phyloP scores from a whole-genome alignment of 1,284 basidiomycete species.

The Ustilago sp. region DNA sequence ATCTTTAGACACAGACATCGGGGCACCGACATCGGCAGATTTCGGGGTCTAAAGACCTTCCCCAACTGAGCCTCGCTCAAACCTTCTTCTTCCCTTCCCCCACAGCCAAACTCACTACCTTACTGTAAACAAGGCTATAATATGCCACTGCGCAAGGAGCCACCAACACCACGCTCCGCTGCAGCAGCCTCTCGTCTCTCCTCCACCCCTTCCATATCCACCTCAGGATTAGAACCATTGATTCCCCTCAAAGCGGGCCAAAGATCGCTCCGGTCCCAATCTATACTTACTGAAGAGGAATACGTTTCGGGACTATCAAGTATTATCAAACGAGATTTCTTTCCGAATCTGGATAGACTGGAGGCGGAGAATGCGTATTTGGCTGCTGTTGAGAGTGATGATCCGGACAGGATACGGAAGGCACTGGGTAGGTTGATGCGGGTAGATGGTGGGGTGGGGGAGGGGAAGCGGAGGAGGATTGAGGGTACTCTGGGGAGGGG shows the following conservation, averaged over 20 bases:
- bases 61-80: background rate
- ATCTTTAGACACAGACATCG: background rate
- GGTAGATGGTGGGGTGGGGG: constrained; percentile 30
- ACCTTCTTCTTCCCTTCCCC: background rate
- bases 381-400: constrained; percentile 55
- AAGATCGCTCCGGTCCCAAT: constrained; percentile 56
- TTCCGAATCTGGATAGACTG: constrained; percentile 74
- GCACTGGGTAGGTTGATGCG: constrained; percentile 42
- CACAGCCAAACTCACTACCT: constrained; percentile 2
- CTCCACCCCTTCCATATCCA: constrained; percentile 4
- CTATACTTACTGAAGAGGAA: constrained; percentile 79
- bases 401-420: constrained; percentile 27
- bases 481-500: background rate
- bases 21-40: constrained; percentile 3
- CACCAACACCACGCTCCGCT: constrained; percentile 46
- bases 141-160: constrained; percentile 48
- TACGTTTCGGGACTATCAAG: constrained; percentile 91
- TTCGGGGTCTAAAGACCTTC: constrained; percentile 28
- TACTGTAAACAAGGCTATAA: background rate
- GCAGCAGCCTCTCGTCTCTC: constrained; percentile 20
- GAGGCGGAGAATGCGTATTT: constrained; percentile 65
- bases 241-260: constrained; percentile 49
- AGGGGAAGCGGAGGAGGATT: background rate
- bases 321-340: constrained; percentile 97
- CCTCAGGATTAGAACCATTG: constrained; percentile 23